A percentile compares a stretch with the other conserved stretches of the same genome.
Evolutionary conservation across 495 filamentous ascomycete genomes (phyloP).

Genomic region (Penicillium cosmopolitanum): DNA sequence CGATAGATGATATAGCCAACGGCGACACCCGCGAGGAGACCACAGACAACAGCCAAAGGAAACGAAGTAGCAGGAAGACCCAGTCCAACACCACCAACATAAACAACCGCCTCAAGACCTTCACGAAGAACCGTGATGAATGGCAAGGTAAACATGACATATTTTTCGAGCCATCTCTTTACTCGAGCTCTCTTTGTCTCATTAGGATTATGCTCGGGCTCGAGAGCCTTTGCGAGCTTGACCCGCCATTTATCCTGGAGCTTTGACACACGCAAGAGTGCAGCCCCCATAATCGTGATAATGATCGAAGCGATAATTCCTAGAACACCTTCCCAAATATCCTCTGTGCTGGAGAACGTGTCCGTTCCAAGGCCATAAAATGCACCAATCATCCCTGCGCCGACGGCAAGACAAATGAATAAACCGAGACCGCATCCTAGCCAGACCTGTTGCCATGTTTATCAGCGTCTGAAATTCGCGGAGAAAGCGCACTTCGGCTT

Average conservation of each 20-base stretch:
- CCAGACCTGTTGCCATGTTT: slow-evolving; percentile 46
- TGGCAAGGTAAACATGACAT: slow-evolving; percentile 79
- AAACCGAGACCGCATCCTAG: slow-evolving; percentile 65
- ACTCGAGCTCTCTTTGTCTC: slow-evolving; percentile 39
- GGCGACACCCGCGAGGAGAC: slow-evolving; percentile 61
- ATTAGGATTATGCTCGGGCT: slow-evolving; percentile 48
- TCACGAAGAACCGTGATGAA: slow-evolving; percentile 83
- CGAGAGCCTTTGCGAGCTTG: slow-evolving; percentile 71
- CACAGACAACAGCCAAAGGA: slow-evolving; percentile 71
- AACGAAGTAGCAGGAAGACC: slow-evolving; percentile 66
- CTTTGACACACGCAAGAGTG: slow-evolving; percentile 78
- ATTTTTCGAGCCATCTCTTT: slow-evolving; percentile 72
- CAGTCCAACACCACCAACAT: slow-evolving; percentile 79
- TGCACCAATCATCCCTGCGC: slow-evolving; percentile 73
- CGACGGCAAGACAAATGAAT: slow-evolving; percentile 67
- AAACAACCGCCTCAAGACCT: slow-evolving; percentile 80
- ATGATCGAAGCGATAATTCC: slow-evolving; percentile 71
- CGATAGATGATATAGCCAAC: slow-evolving; percentile 77
- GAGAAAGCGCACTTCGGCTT: background rate
- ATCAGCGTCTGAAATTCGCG: background rate
- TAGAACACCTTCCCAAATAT: slow-evolving; percentile 81
- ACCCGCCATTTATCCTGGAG: slow-evolving; percentile 83
- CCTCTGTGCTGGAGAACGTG: slow-evolving; percentile 65
- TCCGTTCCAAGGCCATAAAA: slow-evolving; percentile 77
- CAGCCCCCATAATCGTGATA: slow-evolving; percentile 77